These are phyloP conservation scores for Solanum chiquidenum DNA, from an alignment of 257 asterid species.

Conservation along the genomic window DNA sequence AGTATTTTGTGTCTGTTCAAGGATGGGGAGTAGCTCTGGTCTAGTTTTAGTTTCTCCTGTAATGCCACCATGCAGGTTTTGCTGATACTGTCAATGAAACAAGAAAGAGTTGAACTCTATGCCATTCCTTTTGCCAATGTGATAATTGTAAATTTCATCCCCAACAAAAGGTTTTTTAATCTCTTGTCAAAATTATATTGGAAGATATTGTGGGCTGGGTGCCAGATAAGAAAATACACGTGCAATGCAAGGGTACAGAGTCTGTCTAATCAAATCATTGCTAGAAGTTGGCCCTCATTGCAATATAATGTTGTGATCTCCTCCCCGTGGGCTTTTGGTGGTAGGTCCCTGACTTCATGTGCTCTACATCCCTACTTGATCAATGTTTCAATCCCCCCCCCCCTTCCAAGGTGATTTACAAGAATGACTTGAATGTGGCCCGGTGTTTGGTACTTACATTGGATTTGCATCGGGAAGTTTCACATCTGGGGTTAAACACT, in stretches of 20 bases:
- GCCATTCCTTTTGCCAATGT: background rate
- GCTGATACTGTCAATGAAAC: background rate
- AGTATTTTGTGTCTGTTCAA: background rate
- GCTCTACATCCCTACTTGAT: background rate
- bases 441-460: fast-evolving
- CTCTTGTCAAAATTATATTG: background rate
- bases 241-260: background rate
- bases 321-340: background rate
- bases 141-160: background rate
- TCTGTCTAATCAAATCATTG: background rate
- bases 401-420: too few relatives aligned
- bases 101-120: background rate
- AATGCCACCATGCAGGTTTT: background rate
- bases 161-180: background rate
- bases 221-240: background rate
- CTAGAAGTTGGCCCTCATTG: background rate
- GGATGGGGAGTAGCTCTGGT: background rate
- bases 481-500: fast-evolving
- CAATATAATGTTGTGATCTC: background rate
- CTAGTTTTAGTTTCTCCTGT: background rate
- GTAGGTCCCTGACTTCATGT: background rate
- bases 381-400: background rate
- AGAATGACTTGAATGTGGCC: too few relatives aligned
- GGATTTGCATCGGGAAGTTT: fast-evolving
- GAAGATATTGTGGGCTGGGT: background rate